Evolutionary conservation across 1,139 yeast genomes (phyloP).

Genomic region (Yamadazyma songkhlaensis): DNA sequence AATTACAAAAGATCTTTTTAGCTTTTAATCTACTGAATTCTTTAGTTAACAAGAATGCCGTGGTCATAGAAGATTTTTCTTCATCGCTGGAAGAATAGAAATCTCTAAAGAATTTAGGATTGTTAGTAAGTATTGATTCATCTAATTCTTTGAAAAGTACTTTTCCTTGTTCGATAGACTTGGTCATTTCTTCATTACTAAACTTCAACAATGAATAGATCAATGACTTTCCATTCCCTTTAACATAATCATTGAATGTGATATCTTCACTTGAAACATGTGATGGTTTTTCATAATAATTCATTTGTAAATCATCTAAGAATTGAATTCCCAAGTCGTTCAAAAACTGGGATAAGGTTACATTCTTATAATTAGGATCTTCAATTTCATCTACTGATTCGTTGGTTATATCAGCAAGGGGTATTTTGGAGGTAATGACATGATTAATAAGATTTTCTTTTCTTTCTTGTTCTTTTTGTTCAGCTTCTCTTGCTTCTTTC

Average conservation of each 20-base stretch:
- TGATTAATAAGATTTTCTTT: slow-evolving; percentile 10
- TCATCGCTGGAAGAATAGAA: slow-evolving; percentile 37
- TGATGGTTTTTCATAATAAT: slow-evolving; percentile 20
- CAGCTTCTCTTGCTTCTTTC: not conserved
- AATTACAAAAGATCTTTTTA: slow-evolving; percentile 53
- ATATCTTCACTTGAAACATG: slow-evolving; percentile 20
- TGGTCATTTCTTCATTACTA: slow-evolving; percentile 51
- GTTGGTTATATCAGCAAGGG: slow-evolving; percentile 26
- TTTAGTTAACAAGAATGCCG: slow-evolving; percentile 44
- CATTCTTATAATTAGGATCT: slow-evolving; percentile 26
- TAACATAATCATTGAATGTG: slow-evolving; percentile 26
- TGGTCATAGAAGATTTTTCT: slow-evolving; percentile 38
- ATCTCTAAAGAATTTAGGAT: slow-evolving; percentile 49
- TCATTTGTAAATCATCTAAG: slow-evolving; percentile 49
- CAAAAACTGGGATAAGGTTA: slow-evolving; percentile 41
- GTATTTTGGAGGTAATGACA: slow-evolving; percentile 28
- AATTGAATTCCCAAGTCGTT: slow-evolving; percentile 49
- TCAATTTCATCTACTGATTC: slow-evolving; percentile 10
- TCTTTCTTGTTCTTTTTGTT: not conserved
- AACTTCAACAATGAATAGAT: slow-evolving; percentile 49
- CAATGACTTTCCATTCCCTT: slow-evolving; percentile 30
- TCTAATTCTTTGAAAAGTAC: slow-evolving; percentile 43
- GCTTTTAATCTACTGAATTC: slow-evolving; percentile 51
- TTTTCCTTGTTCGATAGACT: slow-evolving; percentile 49
- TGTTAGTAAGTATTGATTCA: slow-evolving; percentile 40